Evolutionary conservation across 352 stramenopile genomes (phyloP), one percentile per base, ranked within the genome.

Genomic region (Globisporangium perplexum): DNA sequence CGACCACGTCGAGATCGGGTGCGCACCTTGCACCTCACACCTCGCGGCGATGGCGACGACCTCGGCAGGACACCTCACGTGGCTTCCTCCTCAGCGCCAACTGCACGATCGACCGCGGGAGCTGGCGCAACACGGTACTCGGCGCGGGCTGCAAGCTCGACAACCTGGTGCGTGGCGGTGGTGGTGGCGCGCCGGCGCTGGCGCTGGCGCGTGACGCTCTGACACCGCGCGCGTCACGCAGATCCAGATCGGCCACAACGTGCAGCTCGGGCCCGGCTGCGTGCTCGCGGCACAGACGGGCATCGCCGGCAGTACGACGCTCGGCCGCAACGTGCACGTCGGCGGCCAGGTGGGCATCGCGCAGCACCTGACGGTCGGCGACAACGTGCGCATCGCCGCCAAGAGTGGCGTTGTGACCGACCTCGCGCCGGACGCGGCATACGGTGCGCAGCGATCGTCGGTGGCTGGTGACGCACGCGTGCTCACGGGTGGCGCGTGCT

Each of bases 161-260:
- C 63, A 95, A 93, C 46, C 55, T 93, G 53, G 80, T 90, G 49
- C 17, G 49, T 63, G 14, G 3, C 4, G 31, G 31, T 38, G 31
- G 15, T 15, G 31, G 10, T 11, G 31, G 7, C 15, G 31, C 10
- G 28, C n/a, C n/a, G n/a, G 31, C 4, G 31, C 31, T 38, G 31
- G 15, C 10, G 10, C 7, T 15, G 3, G 31, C 31, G 5, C 10
- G 31, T 15, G 10, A n/a, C n/a, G n/a, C n/a, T n/a, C n/a, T n/a
- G n/a, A n/a, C n/a, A n/a, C n/a, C 15, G 10, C 31, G 4, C 15
- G 10, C 10, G 5, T 38, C 31, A 11, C 31, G 4, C 48, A 90
- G 80, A 93, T 95, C 46, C 83, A 93, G 67, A 84, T 93, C 48
- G 85, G 83, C 3, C 85, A 95, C 68, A 95, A 95, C 36, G 83